Evolutionary conservation across 2,329 filamentous ascomycete species (phyloP), one percentile per base, ranked within the genome.

Genomic region (Calonectria fujianensis): DNA sequence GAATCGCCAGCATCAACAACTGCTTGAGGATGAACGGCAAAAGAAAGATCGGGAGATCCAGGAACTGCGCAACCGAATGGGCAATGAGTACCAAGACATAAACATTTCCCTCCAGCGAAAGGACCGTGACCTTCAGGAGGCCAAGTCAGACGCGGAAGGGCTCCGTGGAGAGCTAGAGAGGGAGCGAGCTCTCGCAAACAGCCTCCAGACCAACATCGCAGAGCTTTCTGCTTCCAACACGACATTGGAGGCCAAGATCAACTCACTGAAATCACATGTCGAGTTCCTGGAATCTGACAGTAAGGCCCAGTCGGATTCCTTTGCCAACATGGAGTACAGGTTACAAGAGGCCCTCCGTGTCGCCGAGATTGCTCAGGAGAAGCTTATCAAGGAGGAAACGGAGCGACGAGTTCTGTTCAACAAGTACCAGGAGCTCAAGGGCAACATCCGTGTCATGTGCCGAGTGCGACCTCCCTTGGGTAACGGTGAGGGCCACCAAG

Each of bases 371-470:
- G 93, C 94, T 1, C 92, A 94, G 72, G 92, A 95, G 77, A 98
- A 97, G 82, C 89, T 99, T 35, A 93, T 97, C 76, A 95, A 94
- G 81, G 97, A 98, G 83, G 97, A 99, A 85, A 97, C 95, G 0
- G 89, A 98, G 66, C 92, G 97, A 18, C 92, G 97, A 29, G 96
- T 97, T 79, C 90, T 99, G 0, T 98, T 98, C 88, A 98, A 98
- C 85, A 97, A 98, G 84, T 96, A 99, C 61, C 96, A 99, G 84
- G 97, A 99, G 82, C 91, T 99, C 74, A 98, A 98, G 85, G 97
- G 97, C 80, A 99, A 99, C 83, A 99, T 99, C 81, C 94, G 97
- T 27, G 97, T 99, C 78, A 99, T 99, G 92, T 98, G 96, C 82
- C 93, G 97, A 83, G 96, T 98, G 35, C 93, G 97, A 51, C 97